Percentiles rank a stretch among this genome's conserved stretches.
Conservation (phyloP, 306 rosid species). For the Pterocarpus santalinus region DNA sequence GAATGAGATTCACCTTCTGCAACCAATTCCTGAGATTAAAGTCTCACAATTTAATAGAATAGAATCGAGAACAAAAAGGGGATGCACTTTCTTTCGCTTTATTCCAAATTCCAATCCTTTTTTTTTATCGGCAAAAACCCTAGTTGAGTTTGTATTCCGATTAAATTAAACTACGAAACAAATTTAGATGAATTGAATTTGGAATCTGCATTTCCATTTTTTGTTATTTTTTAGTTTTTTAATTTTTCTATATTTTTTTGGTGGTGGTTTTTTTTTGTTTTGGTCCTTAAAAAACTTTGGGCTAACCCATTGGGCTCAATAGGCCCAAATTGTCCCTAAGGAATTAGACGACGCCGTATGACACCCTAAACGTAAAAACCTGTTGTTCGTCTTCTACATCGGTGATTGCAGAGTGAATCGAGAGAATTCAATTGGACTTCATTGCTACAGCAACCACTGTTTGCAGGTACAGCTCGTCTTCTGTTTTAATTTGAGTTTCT, state of each 20-base stretch:
- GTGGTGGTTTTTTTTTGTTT: not conserved
- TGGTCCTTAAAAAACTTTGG: not conserved
- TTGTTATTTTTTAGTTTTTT: not conserved
- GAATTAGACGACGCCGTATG: not conserved
- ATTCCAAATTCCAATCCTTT: constrained; percentile 29
- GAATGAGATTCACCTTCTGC: constrained; percentile 23
- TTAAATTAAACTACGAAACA: constrained; percentile 19
- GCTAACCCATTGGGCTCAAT: not conserved
- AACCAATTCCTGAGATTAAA: not conserved
- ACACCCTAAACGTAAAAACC: not conserved
- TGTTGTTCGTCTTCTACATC: not conserved
- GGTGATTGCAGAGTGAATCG: not conserved
- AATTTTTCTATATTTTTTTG: not conserved
- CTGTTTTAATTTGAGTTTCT: not conserved
- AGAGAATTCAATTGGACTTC: not conserved
- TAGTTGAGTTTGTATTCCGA: not conserved
- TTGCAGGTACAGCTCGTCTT: not conserved
- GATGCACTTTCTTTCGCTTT: constrained; percentile 36
- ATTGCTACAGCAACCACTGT: not conserved
- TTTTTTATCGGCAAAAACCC: constrained; percentile 44
- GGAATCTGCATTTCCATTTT: not conserved
- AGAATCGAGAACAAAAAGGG: constrained; percentile 8
- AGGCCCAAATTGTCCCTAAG: constrained; percentile 6
- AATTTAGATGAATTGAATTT: not conserved
- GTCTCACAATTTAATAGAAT: not conserved